phyloP scores from a whole-genome alignment of 495 filamentous ascomycete species.

The Parachaetomium inaequale region DNA sequence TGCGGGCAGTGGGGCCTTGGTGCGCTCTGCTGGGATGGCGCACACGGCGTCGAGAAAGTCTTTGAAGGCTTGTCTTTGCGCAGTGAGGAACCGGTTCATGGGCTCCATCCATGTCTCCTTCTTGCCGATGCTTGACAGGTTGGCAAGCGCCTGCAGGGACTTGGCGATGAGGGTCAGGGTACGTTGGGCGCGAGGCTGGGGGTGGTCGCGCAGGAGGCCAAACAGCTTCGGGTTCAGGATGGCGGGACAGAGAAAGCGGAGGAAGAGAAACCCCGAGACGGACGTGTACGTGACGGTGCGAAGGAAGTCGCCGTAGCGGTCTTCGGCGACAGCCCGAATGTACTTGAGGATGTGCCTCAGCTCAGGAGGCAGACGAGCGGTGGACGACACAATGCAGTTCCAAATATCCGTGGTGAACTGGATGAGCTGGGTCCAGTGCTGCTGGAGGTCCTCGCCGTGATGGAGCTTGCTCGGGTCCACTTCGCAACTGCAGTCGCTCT shows the following conservation, averaged over 20 bases:
- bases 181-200: constrained; percentile 78
- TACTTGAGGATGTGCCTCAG: constrained; percentile 86
- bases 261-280: constrained; percentile 93
- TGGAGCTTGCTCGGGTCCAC: constrained; percentile 80
- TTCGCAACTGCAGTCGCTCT: constrained; percentile 86
- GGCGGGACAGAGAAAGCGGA: constrained; percentile 94
- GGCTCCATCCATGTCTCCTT: constrained; percentile 99
- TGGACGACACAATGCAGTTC: constrained; percentile 72
- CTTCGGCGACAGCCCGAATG: constrained; percentile 89
- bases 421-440: constrained; percentile 81
- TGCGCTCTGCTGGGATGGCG: constrained; percentile 68
- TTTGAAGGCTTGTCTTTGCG: constrained; percentile 72
- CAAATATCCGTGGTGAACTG: constrained; percentile 76
- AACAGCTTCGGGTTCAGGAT: constrained; percentile 97
- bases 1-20: constrained; percentile 64
- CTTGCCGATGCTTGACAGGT: constrained; percentile 86
- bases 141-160: constrained; percentile 89
- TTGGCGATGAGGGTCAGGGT: constrained; percentile 94
- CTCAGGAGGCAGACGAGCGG: constrained; percentile 73
- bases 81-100: constrained; percentile 77
- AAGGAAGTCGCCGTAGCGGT: constrained; percentile 93
- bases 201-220: constrained; percentile 81
- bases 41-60: constrained; percentile 84
- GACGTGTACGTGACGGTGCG: constrained; percentile 92
- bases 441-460: constrained; percentile 67